phyloP scores from a whole-genome alignment of 2,329 filamentous ascomycete species.

The Coniella vitis region DNA sequence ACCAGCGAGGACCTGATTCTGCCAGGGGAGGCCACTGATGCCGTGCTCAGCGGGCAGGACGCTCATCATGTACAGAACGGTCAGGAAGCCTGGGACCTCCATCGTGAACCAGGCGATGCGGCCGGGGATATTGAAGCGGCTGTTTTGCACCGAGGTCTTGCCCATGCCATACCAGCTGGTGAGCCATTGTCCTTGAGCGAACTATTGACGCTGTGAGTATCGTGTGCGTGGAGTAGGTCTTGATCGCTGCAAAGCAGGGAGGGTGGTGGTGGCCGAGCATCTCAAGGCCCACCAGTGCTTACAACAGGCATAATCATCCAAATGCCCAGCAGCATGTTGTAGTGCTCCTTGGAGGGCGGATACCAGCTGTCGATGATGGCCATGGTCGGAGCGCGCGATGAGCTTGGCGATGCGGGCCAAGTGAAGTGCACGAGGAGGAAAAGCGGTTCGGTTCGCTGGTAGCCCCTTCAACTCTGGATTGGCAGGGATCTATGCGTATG shows the following conservation, averaged over 20 bases:
- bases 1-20: constrained; percentile 68
- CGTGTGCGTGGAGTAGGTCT: not conserved
- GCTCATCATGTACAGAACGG: constrained; percentile 71
- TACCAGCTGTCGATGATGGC: constrained; percentile 47
- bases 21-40: constrained; percentile 60
- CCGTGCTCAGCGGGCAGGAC: constrained; percentile 55
- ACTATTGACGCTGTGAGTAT: constrained; percentile 12
- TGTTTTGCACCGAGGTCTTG: constrained; percentile 69
- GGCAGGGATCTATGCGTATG: no score
- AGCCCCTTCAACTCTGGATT: no score
- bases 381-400: constrained; percentile 26
- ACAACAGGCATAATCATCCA: constrained; percentile 53
- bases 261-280: no score
- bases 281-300: constrained; percentile 17
- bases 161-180: constrained; percentile 83
- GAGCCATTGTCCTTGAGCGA: constrained; percentile 62
- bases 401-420: not conserved
- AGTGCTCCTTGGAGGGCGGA: constrained; percentile 52
- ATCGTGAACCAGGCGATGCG: constrained; percentile 82
- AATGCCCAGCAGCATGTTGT: constrained; percentile 41
- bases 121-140: constrained; percentile 78
- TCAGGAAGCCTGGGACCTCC: constrained; percentile 74
- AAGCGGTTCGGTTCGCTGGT: no score
- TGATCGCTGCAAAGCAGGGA: no score
- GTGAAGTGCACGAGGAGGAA: no score